Evolutionary conservation across 768 basidiomycete genomes (phyloP), one percentile per base, ranked within the genome.

Genomic region (Sporobolomyces phaffii): DNA sequence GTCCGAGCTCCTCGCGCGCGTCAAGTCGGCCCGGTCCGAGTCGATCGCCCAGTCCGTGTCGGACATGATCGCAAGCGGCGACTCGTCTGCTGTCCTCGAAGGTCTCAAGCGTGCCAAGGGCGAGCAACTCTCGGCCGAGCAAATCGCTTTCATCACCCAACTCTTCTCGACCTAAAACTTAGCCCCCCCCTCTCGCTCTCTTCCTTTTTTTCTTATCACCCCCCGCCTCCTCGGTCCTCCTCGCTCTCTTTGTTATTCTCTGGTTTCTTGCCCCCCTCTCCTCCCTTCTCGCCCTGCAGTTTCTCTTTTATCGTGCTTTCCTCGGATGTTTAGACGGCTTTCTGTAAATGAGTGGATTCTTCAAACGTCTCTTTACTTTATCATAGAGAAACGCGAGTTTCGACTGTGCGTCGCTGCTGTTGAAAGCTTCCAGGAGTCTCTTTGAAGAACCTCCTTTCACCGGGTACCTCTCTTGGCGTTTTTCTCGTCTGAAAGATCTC

Each of bases 1-100:
- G 33, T 60, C 60, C 11, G 61, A 48, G 18, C 63, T 75, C 49
- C 48, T 67, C 29, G 54, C 52, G 10, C 47, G 43, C 48, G 68
- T 75, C 63, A 74, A 74, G 56, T 41, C 59, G 38, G 60, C 68
- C 49, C 70, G 74, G 36, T 43, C 71, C 24, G 49, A 49, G 31
- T 67, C 69, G 71, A 73, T 76, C 69, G 66, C 72, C 18, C 53
- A 70, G 33, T 52, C 69, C 34, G 73, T 77, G 54, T 64, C 74
- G 24, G 53, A 59, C 20, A 68, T 72, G 52, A 68, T 75, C 48
- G 73, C 74, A 5, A 50, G 70, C 45, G 68, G 73, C 48, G 77
- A 76, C 59, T 58, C 70, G 22, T 48, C 65, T n/a, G 73, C 73
- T 22, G 73, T 78, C 59, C 68, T 76, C 48, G 73, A 73, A 64